Conservation (phyloP, 768 basidiomycete species). For the Lanmaoa pseudosensibilis region DNA sequence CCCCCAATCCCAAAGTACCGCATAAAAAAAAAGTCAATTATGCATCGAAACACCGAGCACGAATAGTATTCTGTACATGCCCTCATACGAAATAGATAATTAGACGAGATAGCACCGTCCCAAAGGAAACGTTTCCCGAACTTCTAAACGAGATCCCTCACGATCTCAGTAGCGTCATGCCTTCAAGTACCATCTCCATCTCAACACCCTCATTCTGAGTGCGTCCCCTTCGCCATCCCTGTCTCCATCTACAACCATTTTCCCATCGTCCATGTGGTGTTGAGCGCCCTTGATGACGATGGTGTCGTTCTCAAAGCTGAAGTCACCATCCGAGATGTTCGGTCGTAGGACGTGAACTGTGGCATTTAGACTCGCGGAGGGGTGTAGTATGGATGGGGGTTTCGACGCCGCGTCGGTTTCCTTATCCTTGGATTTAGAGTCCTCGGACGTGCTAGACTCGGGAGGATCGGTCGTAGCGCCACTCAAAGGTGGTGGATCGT, state of each 20-base stretch:
- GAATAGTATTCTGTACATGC: conserved; percentile 13
- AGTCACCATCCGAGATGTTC: conserved; percentile 22
- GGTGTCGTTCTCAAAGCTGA: conserved; percentile 22
- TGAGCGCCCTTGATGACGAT: conserved; percentile 15
- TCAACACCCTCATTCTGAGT: conserved; percentile 27
- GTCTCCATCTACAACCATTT: conserved; percentile 16
- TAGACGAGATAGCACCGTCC: conserved; percentile 9
- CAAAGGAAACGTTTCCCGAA: background rate
- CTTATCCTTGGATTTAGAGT: background rate
- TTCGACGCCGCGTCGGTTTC: background rate
- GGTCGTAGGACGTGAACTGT: conserved; percentile 14
- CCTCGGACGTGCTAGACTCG: background rate
- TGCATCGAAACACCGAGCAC: background rate
- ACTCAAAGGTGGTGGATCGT: background rate
- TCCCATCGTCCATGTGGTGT: conserved; percentile 1
- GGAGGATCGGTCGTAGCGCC: conserved; percentile 1
- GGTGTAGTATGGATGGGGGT: background rate
- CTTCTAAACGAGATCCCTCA: background rate
- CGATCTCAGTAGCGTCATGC: conserved; percentile 3
- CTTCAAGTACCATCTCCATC: conserved; percentile 27
- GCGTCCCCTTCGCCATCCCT: background rate
- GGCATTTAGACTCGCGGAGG: background rate
- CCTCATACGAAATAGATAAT: conserved; percentile 15
- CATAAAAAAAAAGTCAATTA: background rate
- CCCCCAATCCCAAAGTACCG: background rate